phyloP scores from a whole-genome alignment of 345 rosid genomes.

The Alliaria petiolata region DNA sequence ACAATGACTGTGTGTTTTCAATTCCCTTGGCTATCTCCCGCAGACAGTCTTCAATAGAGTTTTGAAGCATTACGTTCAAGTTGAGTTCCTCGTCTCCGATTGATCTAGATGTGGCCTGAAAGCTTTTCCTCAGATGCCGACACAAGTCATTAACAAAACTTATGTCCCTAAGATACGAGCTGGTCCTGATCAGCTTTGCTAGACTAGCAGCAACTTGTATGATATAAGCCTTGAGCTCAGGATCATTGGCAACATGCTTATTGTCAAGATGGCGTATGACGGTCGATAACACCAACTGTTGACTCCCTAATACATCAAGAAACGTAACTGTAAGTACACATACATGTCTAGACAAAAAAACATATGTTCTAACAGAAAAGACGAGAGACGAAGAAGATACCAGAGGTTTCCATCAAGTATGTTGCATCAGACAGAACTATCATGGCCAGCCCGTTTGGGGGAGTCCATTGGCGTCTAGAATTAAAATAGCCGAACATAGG shows the following conservation, averaged over 20 bases:
- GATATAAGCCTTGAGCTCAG: constrained; percentile 62
- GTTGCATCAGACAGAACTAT: constrained; percentile 71
- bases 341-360: not conserved
- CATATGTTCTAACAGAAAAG: not conserved
- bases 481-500: constrained; percentile 80
- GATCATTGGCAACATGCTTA: constrained; percentile 78
- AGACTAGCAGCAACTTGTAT: constrained; percentile 73
- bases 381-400: constrained; percentile 29
- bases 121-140: constrained; percentile 89
- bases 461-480: constrained; percentile 70
- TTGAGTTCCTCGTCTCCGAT: constrained; percentile 63
- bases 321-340: constrained; percentile 11
- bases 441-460: constrained; percentile 68
- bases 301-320: constrained; percentile 53
- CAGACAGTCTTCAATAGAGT: constrained; percentile 89
- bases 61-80: constrained; percentile 64
- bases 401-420: constrained; percentile 64
- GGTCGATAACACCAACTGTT: constrained; percentile 66
- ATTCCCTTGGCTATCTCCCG: constrained; percentile 86
- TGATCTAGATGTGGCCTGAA: constrained; percentile 69
- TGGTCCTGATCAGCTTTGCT: constrained; percentile 73
- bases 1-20: constrained; percentile 57
- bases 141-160: constrained; percentile 86
- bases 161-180: constrained; percentile 57
- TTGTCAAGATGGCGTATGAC: constrained; percentile 88